These are phyloP conservation scores for Endoconidiophora polonica DNA, from an alignment of 2,329 filamentous ascomycete genomes.

Conservation along the genomic window DNA sequence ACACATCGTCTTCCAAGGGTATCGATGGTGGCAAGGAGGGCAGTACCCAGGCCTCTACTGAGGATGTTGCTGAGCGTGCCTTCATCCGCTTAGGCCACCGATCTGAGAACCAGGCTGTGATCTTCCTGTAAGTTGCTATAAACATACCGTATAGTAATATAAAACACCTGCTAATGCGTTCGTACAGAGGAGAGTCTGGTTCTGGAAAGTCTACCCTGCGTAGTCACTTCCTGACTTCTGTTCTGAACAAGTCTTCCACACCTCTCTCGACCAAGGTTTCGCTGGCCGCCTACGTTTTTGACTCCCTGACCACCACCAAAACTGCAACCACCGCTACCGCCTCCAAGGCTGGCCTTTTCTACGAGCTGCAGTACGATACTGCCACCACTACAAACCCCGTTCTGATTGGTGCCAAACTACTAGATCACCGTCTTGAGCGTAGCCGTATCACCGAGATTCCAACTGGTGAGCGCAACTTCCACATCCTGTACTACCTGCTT, in stretches of 20 bases:
- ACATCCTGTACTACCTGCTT: conserved; percentile 87
- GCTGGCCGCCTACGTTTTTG: conserved; percentile 86
- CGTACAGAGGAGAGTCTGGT: conserved; percentile 72
- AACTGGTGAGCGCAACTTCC: conserved; percentile 91
- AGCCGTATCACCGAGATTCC: conserved; percentile 84
- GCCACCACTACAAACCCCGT: conserved; percentile 68
- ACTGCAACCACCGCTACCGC: conserved; percentile 88
- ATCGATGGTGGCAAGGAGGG: conserved; percentile 83
- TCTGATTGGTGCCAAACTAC: conserved; percentile 81
- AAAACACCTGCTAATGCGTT: not conserved
- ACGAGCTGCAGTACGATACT: conserved; percentile 93
- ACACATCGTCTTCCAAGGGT: conserved; percentile 73
- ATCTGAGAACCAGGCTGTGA: conserved; percentile 80
- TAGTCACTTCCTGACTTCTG: conserved; percentile 68
- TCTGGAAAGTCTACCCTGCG: conserved; percentile 91
- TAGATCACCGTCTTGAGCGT: conserved; percentile 84
- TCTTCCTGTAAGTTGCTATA: conserved; percentile 62
- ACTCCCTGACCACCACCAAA: conserved; percentile 92
- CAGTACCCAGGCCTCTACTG: conserved; percentile 79
- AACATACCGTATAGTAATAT: not conserved
- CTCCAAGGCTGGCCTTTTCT: conserved; percentile 88
- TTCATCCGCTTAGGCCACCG: conserved; percentile 73
- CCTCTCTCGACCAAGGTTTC: conserved; percentile 87
- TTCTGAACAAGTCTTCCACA: conserved; percentile 80
- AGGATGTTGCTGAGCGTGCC: conserved; percentile 76